These are phyloP conservation scores for Excoecaria cochinchinensis DNA, from an alignment of 345 rosid species.

Conservation along the genomic window DNA sequence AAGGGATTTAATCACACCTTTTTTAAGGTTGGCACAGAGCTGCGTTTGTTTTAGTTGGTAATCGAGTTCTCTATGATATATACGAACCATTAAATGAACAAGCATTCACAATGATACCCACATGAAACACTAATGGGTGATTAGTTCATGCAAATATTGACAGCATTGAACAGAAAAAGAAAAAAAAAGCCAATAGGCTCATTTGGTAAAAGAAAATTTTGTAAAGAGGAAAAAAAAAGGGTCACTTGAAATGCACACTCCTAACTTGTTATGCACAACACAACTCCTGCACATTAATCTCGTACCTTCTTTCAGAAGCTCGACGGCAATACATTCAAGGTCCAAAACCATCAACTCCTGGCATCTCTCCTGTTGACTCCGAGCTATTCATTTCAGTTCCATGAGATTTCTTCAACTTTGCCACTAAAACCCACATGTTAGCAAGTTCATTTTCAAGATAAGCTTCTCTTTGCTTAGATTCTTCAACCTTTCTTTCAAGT, in stretches of 20 bases:
- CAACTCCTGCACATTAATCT: constrained; percentile 22
- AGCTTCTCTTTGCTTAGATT: constrained; percentile 94
- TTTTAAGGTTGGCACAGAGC: background rate
- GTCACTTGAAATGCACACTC: constrained; percentile 25
- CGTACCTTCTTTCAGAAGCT: background rate
- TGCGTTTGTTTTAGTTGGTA: background rate
- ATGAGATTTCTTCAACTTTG: constrained; percentile 73
- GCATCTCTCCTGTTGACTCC: constrained; percentile 38
- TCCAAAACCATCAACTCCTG: constrained; percentile 28
- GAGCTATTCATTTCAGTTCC: constrained; percentile 48
- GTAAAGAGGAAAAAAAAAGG: background rate
- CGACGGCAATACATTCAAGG: constrained; percentile 6
- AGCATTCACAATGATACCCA: constrained; percentile 2
- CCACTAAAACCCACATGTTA: constrained; percentile 98
- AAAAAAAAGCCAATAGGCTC: background rate
- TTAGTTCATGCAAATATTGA: constrained; percentile 9
- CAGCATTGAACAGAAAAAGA: background rate
- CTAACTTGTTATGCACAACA: constrained; percentile 30
- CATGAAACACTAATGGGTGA: background rate
- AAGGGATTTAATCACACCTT: background rate
- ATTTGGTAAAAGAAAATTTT: constrained; percentile 4
- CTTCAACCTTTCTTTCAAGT: constrained; percentile 75
- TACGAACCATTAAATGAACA: background rate
- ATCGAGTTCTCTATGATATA: background rate
- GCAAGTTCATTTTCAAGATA: constrained; percentile 97